These are phyloP conservation scores for Suillus placidus DNA, from an alignment of 768 basidiomycete genomes.

Conservation along the genomic window DNA sequence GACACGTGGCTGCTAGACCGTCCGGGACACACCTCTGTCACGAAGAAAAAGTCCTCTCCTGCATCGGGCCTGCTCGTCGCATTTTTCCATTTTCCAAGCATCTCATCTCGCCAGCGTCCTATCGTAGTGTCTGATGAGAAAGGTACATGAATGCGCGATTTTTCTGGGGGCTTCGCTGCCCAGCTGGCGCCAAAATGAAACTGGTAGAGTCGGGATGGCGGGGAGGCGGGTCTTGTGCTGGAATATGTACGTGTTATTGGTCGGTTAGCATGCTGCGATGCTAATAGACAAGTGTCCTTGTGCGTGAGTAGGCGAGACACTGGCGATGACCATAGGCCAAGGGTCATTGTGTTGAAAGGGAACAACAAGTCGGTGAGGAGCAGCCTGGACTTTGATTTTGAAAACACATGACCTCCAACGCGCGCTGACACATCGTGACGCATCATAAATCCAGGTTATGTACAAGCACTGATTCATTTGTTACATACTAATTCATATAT, in stretches of 20 bases:
- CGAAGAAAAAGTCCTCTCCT: conserved; percentile 67
- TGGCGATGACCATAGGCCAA: not conserved
- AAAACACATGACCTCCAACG: conserved; percentile 26
- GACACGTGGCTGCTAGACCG: not conserved
- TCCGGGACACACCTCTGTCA: conserved; percentile 60
- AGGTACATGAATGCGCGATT: conserved; percentile 41
- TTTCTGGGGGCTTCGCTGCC: conserved; percentile 66
- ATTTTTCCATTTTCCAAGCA: conserved; percentile 50
- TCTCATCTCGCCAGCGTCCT: conserved; percentile 70
- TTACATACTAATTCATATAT: not conserved
- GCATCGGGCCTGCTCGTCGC: conserved; percentile 42
- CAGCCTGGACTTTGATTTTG: not conserved
- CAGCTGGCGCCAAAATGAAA: conserved; percentile 82
- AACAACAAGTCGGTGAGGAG: not conserved
- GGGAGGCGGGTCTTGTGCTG: conserved; percentile 24
- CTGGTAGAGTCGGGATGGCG: conserved; percentile 53
- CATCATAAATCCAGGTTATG: not conserved
- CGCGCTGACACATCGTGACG: conserved; percentile 3
- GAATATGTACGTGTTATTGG: not conserved
- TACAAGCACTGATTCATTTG: not conserved
- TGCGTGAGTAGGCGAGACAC: conserved; percentile 20
- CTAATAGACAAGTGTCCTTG: conserved; percentile 4
- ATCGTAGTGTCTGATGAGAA: conserved; percentile 62
- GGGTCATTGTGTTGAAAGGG: not conserved
- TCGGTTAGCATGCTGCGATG: conserved; percentile 1